Evolutionary conservation across 164 flowering plant genomes (phyloP).

Genomic region (Chloranthus sessilifolius): DNA sequence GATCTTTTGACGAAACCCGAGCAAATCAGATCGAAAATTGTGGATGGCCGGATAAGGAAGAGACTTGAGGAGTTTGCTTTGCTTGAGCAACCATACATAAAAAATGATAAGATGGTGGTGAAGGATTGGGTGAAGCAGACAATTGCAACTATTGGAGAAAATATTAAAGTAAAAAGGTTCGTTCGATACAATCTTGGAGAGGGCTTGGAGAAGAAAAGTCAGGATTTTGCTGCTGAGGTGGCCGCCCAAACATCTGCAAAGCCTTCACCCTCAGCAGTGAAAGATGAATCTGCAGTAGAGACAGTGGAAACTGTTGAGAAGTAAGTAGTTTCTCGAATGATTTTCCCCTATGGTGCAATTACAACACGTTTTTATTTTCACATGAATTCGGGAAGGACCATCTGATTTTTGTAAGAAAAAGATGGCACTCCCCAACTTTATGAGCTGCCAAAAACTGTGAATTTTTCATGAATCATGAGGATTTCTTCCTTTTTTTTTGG

Average conservation of each 20-base stretch:
- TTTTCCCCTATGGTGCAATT: too few species aligned
- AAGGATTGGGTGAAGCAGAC: constrained; percentile 92
- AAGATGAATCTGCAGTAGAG: constrained; percentile 47
- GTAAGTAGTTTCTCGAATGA: constrained; percentile 56
- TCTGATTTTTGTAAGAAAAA: too few species aligned
- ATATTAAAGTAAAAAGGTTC: constrained; percentile 90
- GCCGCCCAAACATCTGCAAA: constrained; percentile 96
- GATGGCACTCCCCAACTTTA: too few species aligned
- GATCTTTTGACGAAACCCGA: constrained; percentile 87
- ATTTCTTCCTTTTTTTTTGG: too few species aligned
- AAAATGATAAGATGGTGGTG: constrained; percentile 75
- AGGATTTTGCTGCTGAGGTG: constrained; percentile 98
- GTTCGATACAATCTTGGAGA: constrained; percentile 87
- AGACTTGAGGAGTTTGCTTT: constrained; percentile 86
- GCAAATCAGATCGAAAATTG: constrained; percentile 79
- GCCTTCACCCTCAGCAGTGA: constrained; percentile 26
- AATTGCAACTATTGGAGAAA: constrained; percentile 94
- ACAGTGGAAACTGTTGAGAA: constrained; percentile 47
- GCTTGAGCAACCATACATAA: constrained; percentile 91
- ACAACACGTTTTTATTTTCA: too few species aligned
- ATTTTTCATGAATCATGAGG: too few species aligned
- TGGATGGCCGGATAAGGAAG: constrained; percentile 79
- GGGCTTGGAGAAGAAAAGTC: constrained; percentile 92
- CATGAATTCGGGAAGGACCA: too few species aligned
- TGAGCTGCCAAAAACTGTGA: too few species aligned